Evolutionary conservation across 768 basidiomycete species (phyloP), one percentile per base, ranked within the genome.

Genomic region (Mycena floridula): DNA sequence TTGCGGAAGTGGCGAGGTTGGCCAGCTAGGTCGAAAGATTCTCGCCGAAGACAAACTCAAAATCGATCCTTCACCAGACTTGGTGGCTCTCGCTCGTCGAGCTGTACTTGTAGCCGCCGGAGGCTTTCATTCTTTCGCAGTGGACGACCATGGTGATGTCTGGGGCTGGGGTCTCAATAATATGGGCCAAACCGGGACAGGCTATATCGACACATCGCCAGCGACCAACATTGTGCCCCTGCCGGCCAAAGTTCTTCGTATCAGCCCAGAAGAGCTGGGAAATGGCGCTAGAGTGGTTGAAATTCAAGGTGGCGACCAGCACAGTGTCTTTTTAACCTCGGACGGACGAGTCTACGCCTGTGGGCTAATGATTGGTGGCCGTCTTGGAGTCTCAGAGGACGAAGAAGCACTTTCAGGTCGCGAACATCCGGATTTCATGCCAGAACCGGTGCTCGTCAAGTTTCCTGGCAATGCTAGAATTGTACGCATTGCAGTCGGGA

Each of bases 151-250:
- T 5, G 93, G 91, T 23, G 78, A 75, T 40, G 86, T 95, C 7
- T 97, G 85, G 82, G 91, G 81, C 11, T 97, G 95, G 95, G 95
- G 95, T n/a, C 70, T 93, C 47, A 96, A 98, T 62, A 89, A 70
- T 63, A 87, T 76, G 83, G 93, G 85, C 23, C 88, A 90, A 62
- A 80, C 79, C 1, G 88, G 87, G 25, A 82, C 85, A 0, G 75
- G 74, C 5, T 70, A 63, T 48, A n/a, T n/a, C n/a, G n/a, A n/a
- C n/a, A n/a, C n/a, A n/a, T n/a, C n/a, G n/a, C n/a, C n/a, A n/a
- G n/a, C n/a, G n/a, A n/a, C n/a, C n/a, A n/a, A n/a, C 25, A 36
- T 16, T 21, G 42, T 43, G n/a, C 21, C 26, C 13, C 24, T 28
- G n/a, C 52, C 52, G 8, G 46, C 52, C 12, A 39, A 45, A 25